Evolutionary conservation across 495 filamentous ascomycete genomes (phyloP), one percentile per base, ranked within the genome.

Genomic region (Lophium mytilinum): DNA sequence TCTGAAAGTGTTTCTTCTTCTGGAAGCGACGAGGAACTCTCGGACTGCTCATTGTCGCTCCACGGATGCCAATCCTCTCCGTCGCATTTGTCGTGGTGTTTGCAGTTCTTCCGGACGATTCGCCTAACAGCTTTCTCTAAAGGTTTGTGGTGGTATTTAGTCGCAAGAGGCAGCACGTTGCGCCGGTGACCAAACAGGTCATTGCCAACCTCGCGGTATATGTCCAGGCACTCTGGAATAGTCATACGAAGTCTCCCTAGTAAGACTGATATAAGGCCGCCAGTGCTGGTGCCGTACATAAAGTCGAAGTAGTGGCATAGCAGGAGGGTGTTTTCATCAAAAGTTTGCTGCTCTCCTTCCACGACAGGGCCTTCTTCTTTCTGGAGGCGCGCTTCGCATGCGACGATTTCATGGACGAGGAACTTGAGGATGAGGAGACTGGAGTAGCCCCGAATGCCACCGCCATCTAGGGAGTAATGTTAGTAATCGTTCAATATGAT

Each of bases 241-340:
- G 70, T 74, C 77, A 82, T 80, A 33, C 73, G 68, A 10, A 81
- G 63, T 12, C 79, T 67, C 1, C 77, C 78, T 7, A 82, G 71
- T 69, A 81, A 75, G 21, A 80, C 80, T 1, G 75, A 72, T 53
- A 82, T 80, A 1, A 82, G 65, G 10, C 78, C 73, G n/a, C 56
- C 60, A 8, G 55, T 71, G 43, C 68, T 65, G 18, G 68, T 72
- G 47, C 75, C 75, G 50, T 71, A 75, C 58, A 78, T 74, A 52
- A 69, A 74, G 58, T 78, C 75, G 62, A 78, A 78, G 60, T 75
- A 76, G 50, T 76, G 72, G 55, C 71, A 75, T 35, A 72, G 75
- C 4, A 75, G 57, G 17, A 72, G 61, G 15, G 71, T 62, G 21
- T 72, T 62, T 50, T 71, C 67, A 21, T 61, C 57, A 53, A 68